Conservation (phyloP, 2,329 filamentous ascomycete species). For the Pseudocercospora musae region DNA sequence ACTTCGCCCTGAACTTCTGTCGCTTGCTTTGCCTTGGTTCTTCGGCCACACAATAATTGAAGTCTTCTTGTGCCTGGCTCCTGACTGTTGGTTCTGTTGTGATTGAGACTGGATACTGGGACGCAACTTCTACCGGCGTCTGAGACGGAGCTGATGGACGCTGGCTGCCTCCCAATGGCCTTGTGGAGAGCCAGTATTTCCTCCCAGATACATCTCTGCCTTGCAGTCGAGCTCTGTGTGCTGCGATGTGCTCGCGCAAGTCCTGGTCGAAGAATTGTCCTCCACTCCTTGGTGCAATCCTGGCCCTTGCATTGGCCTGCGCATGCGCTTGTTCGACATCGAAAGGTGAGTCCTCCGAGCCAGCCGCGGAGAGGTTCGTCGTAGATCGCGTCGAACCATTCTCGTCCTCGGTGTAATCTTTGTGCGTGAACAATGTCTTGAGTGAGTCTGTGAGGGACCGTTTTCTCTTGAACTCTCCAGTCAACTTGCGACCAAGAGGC, state of each 20-base stretch:
- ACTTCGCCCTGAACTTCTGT: conserved; percentile 5
- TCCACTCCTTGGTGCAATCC: conserved; percentile 8
- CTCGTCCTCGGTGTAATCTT: not conserved
- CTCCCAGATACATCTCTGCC: too few relatives aligned
- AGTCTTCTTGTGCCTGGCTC: conserved; percentile 13
- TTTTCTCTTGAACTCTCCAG: conserved; percentile 4
- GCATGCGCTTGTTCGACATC: not conserved
- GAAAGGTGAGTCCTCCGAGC: not conserved
- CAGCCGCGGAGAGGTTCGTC: not conserved
- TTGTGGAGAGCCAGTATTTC: too few relatives aligned
- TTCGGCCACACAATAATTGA: not conserved
- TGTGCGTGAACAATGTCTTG: conserved; percentile 8
- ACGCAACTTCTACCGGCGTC: too few relatives aligned
- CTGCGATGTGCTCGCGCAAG: too few relatives aligned
- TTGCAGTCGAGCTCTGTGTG: too few relatives aligned
- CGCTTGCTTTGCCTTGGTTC: not conserved
- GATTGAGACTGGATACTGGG: too few relatives aligned
- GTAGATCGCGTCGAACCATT: not conserved
- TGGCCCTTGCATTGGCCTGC: conserved; percentile 1
- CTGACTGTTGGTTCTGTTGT: conserved; percentile 9
- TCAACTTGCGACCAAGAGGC: not conserved
- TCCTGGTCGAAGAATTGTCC: conserved; percentile 5
- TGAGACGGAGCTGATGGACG: too few relatives aligned
- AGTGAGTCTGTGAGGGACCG: conserved; percentile 11
- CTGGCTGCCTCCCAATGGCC: too few relatives aligned